A percentile compares a stretch with the other conserved stretches of the same genome.
Evolutionary conservation across 345 rosid genomes (phyloP).

Genomic region (Eucalyptus dawsonii): DNA sequence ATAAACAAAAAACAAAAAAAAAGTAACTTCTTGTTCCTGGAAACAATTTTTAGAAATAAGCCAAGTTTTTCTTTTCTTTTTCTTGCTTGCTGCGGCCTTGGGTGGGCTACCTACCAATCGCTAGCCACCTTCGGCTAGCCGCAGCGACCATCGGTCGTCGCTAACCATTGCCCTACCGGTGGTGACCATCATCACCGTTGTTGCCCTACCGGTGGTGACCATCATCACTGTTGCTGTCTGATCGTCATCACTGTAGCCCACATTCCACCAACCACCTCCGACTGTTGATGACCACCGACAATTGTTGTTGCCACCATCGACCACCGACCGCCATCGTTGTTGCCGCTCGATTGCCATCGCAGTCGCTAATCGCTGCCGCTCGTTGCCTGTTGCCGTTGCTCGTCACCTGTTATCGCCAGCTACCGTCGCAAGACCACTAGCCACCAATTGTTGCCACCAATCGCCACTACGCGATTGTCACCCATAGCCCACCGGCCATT

Average conservation of each 20-base stretch:
- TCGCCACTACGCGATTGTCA: fast-evolving
- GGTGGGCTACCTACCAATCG: fast-evolving
- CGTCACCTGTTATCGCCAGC: fast-evolving
- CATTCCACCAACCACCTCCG: too few relatives aligned
- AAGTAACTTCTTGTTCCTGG: fast-evolving
- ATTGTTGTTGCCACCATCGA: fast-evolving
- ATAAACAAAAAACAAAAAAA: too few relatives aligned
- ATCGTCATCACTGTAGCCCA: too few relatives aligned
- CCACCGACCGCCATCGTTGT: fast-evolving
- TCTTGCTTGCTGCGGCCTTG: too few relatives aligned
- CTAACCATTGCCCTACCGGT: fast-evolving
- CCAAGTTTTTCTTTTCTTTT: too few relatives aligned
- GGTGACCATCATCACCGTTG: fast-evolving
- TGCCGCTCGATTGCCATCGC: fast-evolving
- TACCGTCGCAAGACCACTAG: fast-evolving
- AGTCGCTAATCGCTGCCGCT: fast-evolving
- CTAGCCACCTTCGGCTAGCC: fast-evolving
- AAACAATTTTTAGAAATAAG: too few relatives aligned
- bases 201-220: fast-evolving
- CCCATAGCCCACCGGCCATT: fast-evolving
- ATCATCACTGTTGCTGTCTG: fast-evolving
- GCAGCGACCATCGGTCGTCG: fast-evolving
- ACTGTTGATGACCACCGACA: fast-evolving
- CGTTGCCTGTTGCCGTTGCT: fast-evolving
- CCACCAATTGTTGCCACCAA: fast-evolving